These are phyloP conservation scores for Yamadazyma philogaea DNA, from an alignment of 805 yeast genomes.

Conservation along the genomic window DNA sequence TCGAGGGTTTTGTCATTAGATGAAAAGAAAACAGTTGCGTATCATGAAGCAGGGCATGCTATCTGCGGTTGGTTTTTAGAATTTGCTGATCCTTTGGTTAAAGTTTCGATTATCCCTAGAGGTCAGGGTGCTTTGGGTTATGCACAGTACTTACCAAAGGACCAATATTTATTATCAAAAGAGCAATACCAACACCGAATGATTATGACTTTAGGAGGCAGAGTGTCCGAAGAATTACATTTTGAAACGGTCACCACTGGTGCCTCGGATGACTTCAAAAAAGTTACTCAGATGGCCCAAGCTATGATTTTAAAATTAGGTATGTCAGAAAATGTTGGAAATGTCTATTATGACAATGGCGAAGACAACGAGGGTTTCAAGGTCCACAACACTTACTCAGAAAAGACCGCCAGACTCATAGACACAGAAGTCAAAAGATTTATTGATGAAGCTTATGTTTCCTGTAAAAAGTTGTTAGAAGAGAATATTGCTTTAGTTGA, in stretches of 20 bases:
- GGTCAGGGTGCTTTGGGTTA: conserved; percentile 97
- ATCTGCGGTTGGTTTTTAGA: conserved; percentile 95
- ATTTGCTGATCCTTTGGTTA: conserved; percentile 88
- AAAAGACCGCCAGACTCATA: conserved; percentile 73
- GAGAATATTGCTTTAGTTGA: conserved; percentile 76
- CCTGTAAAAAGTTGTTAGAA: conserved; percentile 64
- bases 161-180: conserved; percentile 72
- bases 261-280: conserved; percentile 94
- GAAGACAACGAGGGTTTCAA: conserved; percentile 22
- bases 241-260: conserved; percentile 93
- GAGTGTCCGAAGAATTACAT: conserved; percentile 93
- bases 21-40: conserved; percentile 89
- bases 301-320: conserved; percentile 92
- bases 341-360: conserved; percentile 66
- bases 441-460: conserved; percentile 68
- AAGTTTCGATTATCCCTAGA: conserved; percentile 95
- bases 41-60: conserved; percentile 99
- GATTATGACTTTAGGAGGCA: conserved; percentile 97
- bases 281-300: conserved; percentile 90
- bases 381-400: conserved; percentile 49
- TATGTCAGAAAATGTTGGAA: conserved; percentile 84
- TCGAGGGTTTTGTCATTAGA: conserved; percentile 77
- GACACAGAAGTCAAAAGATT: conserved; percentile 82
- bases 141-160: conserved; percentile 96
- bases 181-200: conserved; percentile 82